Base-by-base conservation (phyloP, 2,329 filamentous ascomycete genomes). In the Raffaelea ambrosiae region DNA sequence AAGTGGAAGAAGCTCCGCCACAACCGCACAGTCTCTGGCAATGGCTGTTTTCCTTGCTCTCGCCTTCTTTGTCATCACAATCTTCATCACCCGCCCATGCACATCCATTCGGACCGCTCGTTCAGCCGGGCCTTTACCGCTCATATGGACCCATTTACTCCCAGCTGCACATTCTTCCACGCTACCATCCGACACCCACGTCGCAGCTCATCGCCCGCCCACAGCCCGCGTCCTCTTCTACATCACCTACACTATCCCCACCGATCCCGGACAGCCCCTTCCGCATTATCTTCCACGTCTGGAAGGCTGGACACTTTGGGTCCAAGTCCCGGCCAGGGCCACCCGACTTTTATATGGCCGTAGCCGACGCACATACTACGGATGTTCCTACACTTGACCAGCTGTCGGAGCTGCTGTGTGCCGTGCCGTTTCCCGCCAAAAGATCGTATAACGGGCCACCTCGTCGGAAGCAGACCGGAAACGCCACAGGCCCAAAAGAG, bases 321-420 rank as follows among this genome's bases (percentile, higher is more conserved):
- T 29, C 83, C 55, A 96, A 96, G 65, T 79, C 81, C n/a, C 78
- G 76, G 5, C 89, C 87, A 1, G 84, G 84, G 0, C 61, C 76
- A 0, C 89, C 91, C 0, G 87, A 96, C 61, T 96, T 95, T 64
- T 82, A 84, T 50, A 76, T 97, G 51, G 85, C 85, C 16, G 86
- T 97, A 16, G 74, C 91, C 47, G 83, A 93, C 61, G 85, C 88
- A 4, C 78, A 83, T 19, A 75, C 81, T 19, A 84, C 84, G 0
- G 69, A 67, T 2, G 70, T 95, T 13, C 93, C 93, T 0, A 84
- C 84, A 0, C 68, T 91, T 2, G 73, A 79, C 18, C 78, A 97
- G 61, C 67, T 96, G 14, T 70, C 78, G 18, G 73, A 76, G 3
- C 69, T 98, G 35, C 70, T 97, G 8, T 82, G 83, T 49, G 83